Percentiles rank a stretch among this genome's conserved stretches.
Evolutionary conservation across 257 asterid species (phyloP).

Genomic region (Plantago ovata): DNA sequence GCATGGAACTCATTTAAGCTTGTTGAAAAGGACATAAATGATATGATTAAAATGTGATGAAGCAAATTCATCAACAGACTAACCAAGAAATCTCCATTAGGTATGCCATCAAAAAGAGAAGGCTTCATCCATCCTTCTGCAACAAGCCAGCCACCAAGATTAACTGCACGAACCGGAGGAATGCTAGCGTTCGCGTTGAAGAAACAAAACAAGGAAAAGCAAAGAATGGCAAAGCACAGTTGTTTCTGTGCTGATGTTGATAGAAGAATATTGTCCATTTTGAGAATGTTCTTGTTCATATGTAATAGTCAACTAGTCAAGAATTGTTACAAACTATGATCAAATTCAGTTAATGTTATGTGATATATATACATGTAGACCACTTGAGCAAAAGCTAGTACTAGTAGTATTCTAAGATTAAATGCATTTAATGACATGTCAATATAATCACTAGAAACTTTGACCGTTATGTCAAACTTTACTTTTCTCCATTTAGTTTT

Average conservation of each 20-base stretch:
- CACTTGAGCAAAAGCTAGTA: too few relatives aligned
- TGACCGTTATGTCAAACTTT: too few relatives aligned
- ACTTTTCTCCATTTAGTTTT: too few relatives aligned
- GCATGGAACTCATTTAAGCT: not conserved
- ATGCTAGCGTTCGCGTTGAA: slow-evolving; percentile 2
- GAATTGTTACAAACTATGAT: too few relatives aligned
- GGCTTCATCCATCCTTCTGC: slow-evolving; percentile 73
- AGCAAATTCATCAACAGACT: not conserved
- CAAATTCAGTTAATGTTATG: too few relatives aligned
- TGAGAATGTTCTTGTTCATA: not conserved
- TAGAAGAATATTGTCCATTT: not conserved
- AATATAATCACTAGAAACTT: too few relatives aligned
- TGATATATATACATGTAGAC: too few relatives aligned
- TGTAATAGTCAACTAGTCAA: too few relatives aligned
- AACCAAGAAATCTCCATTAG: slow-evolving; percentile 56
- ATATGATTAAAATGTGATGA: not conserved
- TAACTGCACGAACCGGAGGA: slow-evolving; percentile 52
- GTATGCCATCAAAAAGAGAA: slow-evolving; percentile 53
- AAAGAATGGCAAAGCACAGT: slow-evolving; percentile 8
- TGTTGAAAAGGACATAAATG: not conserved
- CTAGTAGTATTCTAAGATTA: too few relatives aligned
- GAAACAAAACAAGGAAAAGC: slow-evolving; percentile 14
- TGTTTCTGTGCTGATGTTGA: slow-evolving; percentile 15
- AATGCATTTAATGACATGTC: too few relatives aligned
- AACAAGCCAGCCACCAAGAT: slow-evolving; percentile 70